Evolutionary conservation across 192 early-diverging fungal genomes (phyloP), one percentile per base, ranked within the genome.

Genomic region (Umbelopsis sp.): DNA sequence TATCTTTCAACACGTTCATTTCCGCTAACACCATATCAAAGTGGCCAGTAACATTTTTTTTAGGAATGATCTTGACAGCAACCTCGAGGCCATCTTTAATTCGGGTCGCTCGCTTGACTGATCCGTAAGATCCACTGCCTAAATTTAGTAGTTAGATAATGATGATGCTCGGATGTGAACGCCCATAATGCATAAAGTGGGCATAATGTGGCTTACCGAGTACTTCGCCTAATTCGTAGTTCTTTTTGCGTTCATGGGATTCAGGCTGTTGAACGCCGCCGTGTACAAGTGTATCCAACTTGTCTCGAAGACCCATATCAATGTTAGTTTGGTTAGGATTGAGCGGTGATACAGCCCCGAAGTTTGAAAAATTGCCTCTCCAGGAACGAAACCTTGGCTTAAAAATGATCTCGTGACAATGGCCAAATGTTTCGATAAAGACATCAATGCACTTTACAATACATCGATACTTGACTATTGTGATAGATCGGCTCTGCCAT

Each of bases 41-140:
- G 68, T 95, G 89, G 47, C 90, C 91, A 35, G 76, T 88, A 68
- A 96, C 89, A 4, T 90, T 85, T 67, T 87, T 86, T 77, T 97
- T 97, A 76, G 88, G 88, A 78, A 98, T 97, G 50, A 98, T 88
- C 78, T 98, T 98, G 72, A 96, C 85, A 0, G 97, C 97, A 23
- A 94, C 94, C 30, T 87, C 83, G 25, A 90, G 87, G 15, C 90
- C 87, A 21, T 91, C 88, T n/a, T 85, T 87, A 53, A 91, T 85
- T 11, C 85, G 80, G 7, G 65, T 80, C n/a, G 91, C 90, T 69
- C 84, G 72, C 64, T 89, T 84, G 55, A 93, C 92, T 22, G 89
- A 87, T 37, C 91, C 92, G 78, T 90, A 93, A 15, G 91, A 86
- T 18, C 92, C 92, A 45, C 58, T 72, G 12, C 78, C 78, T 79